A percentile compares a stretch with the other conserved stretches of the same genome.
Conservation (phyloP, 306 rosid genomes). For the Pterocarpus santalinus region DNA sequence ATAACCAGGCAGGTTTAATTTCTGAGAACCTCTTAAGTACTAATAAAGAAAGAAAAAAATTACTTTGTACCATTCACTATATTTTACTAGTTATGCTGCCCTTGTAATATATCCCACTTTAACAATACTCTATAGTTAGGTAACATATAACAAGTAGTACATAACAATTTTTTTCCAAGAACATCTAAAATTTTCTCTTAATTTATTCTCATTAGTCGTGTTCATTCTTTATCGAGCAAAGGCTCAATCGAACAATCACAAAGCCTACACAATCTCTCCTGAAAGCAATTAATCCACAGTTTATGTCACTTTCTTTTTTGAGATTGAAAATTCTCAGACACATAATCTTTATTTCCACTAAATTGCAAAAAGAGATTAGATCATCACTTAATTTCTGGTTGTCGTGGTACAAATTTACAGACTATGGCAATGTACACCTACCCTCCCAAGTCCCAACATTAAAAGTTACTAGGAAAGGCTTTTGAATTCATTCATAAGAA, state of each 20-base stretch:
- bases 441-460: constrained; percentile 4
- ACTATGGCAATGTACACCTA: constrained; percentile 11
- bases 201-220: neutral
- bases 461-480: neutral
- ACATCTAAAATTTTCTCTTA: too few species aligned
- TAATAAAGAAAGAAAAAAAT: too few species aligned
- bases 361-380: neutral
- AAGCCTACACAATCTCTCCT: neutral
- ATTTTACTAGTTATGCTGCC: too few species aligned
- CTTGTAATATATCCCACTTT: too few species aligned
- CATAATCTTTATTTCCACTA: neutral
- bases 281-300: neutral
- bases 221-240: neutral
- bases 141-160: too few species aligned
- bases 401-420: constrained; percentile 6
- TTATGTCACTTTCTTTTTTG: too few species aligned
- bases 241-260: neutral
- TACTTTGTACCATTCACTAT: too few species aligned
- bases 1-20: neutral
- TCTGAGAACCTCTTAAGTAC: too few species aligned
- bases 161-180: too few species aligned
- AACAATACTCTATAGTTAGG: too few species aligned
- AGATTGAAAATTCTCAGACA: too few species aligned
- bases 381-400: constrained; percentile 16
- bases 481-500: constrained; percentile 36